Conservation (phyloP, 139 green algal genomes). For the Medakamo hakoo region DNA sequence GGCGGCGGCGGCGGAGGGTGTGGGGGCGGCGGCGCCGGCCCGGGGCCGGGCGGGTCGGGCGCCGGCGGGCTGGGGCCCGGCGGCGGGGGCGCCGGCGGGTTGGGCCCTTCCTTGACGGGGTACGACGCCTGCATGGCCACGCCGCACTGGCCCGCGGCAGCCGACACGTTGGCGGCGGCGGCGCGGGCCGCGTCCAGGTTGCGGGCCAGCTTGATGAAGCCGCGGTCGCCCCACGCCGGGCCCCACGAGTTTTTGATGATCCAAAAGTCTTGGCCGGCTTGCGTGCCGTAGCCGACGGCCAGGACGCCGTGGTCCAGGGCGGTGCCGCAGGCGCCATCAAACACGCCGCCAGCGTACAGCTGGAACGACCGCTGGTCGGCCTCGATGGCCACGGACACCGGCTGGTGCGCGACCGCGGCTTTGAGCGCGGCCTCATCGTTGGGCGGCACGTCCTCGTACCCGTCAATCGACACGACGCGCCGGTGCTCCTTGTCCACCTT, state of each 20-base stretch:
- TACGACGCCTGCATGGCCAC: conserved; percentile 56
- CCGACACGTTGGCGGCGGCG: too few species aligned
- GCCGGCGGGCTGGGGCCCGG: conserved; percentile 10
- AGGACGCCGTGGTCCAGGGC: conserved; percentile 91
- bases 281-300: conserved; percentile 74
- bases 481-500: conserved; percentile 29
- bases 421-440: conserved; percentile 49
- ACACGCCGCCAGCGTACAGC: conserved; percentile 76
- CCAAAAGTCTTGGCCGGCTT: conserved; percentile 58
- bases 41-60: conserved; percentile 18
- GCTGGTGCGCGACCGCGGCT: conserved; percentile 68
- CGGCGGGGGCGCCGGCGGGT: conserved; percentile 28
- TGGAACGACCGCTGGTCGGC: conserved; percentile 67
- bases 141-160: conserved; percentile 70
- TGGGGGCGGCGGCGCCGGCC: conserved; percentile 14
- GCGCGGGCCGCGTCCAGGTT: conserved; percentile 5
- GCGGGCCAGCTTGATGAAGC: conserved; percentile 61
- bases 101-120: conserved; percentile 68
- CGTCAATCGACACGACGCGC: conserved; percentile 69
- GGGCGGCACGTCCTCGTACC: conserved; percentile 74
- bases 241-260: conserved; percentile 97
- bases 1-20: too few species aligned
- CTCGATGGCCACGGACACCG: conserved; percentile 87
- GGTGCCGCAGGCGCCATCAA: conserved; percentile 61
- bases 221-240: conserved; percentile 65